Base-by-base conservation (phyloP, 1,284 basidiomycete genomes). In the Anthracocystis walkeri region DNA sequence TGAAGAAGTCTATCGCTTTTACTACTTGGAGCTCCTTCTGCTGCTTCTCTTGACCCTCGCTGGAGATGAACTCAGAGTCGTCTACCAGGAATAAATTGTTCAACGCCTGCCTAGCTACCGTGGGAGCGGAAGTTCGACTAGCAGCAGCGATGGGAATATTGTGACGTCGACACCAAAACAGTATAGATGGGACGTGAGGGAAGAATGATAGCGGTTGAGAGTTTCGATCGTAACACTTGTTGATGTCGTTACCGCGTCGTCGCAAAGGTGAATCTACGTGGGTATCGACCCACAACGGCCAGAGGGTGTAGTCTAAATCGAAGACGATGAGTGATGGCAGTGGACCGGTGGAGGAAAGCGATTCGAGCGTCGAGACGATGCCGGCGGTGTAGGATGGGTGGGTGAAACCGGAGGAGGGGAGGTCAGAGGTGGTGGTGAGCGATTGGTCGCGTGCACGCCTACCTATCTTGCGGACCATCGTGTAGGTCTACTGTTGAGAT, bases 281-380 rank as follows among this genome's bases (percentile, higher is more conserved):
- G 3, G 81, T 82, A 21, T 83, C 81, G 10, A 83, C 82, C 81
- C 81, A 83, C 3, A 77, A 56, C 10, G 82, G 82, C 83, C 83
- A 84, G 1, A 83, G 63, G 4, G 83, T 84, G 40, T 84, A 84
- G 53, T 84, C 82, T 20, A 84, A 56, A 48, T 83, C 82, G 40
- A 84, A 84, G 0, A 78, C 82, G 3, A 79, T 75, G 33, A 84
- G 59, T 21, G 65, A 70, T 3, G 82, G 82, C 10, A 82, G n/a
- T 0, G 62, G 61, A 1, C 58, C 63, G 3, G 10, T 23, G 16
- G 58, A 62, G 12, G 55, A 59, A 16, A 72, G 54, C 0, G 42
- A 7, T 35, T 67, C 56, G 21, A 76, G 69, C 1, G 66, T 65
- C 0, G 50, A 11, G 5, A 63, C 61, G 1, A 73, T 18, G 18